Base-by-base conservation (phyloP, 2,329 filamentous ascomycete genomes). In the Coniochaeta hoffmannii region DNA sequence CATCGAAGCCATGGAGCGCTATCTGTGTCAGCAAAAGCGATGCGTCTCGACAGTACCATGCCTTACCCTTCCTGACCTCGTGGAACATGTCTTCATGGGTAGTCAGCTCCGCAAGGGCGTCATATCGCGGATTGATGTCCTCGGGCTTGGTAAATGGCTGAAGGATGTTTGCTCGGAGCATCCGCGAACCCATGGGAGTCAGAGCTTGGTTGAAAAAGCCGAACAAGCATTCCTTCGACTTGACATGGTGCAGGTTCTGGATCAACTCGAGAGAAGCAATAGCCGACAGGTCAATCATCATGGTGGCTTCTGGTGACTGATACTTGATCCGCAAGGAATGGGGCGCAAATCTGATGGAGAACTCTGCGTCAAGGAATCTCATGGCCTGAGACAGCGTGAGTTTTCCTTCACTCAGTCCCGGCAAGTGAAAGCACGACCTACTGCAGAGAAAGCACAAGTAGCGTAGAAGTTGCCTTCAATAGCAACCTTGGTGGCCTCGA, bases 271-370 rank as follows among this genome's bases (percentile, higher is more conserved):
- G 76, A 0, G 90, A 90, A 35, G 86, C 81, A 28, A 97, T 90
- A 0, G 92, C 96, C 0, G 90, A 87, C 2, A 94, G 79, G 64
- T 97, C 93, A 62, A 97, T 95, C 82, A 96, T 90, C 92, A 97
- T 96, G 0, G 90, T 89, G 24, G 93, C 89, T 66, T 96, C 89
- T 0, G 90, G 91, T 1, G 91, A 88, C 64, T 93, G 87, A 62
- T 96, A 97, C 59, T 85, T 87, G 65, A 97, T 87, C 3, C 90
- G 84, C 31, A 97, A 79, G 19, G 92, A 92, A 66, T 94, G 87
- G n/a, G 80, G 76, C 3, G 84, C 78, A 66, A 96, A 94, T 0
- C 79, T 82, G 57, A 87, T 78, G 4, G 77, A 77, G 58, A 90
- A 78, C 7, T 84, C 82, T 1, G 87, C 70, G 56, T 96, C 88